Evolutionary conservation across 306 rosid genomes (phyloP), one percentile per base, ranked within the genome.

Genomic region (Fragaria iinumae): DNA sequence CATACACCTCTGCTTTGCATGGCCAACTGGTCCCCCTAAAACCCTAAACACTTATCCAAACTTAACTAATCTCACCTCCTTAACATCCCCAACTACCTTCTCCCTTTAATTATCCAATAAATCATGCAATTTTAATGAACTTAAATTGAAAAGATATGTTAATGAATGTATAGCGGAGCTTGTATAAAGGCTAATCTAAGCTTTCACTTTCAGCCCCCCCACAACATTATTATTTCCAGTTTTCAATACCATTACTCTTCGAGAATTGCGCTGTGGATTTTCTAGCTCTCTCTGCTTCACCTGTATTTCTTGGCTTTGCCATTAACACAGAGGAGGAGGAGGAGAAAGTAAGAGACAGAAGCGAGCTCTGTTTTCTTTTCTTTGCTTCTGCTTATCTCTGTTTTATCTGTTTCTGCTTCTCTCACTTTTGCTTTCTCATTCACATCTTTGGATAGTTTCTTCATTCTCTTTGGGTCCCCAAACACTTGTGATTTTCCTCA

Each of bases 241-340:
- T 83, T 89, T 77, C 91, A 83, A 82, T 84, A 72, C 88, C 83
- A 85, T 86, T 87, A 77, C 52, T 84, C 88, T 87, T 92, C 64
- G 97, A 91, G 80, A 86, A 80, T 83, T 75, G 93, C 44, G 99
- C 89, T 84, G 38, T 81, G 23, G 65, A 50, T 77, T 71, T 52
- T 80, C 70, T 62, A 27, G n/a, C 65, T 67, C 49, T 67, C 49
- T 38, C 29, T 59, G 17, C 47, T 17, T 34, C 41, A 11, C n/a
- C 29, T 80, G 77, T 36, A 68, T 74, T 81, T 90, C 91, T 88
- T 79, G 67, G 87, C 85, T 82, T 82, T 87, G 82, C 91, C 87
- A 82, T 85, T 80, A 83, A 87, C 89, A 75, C 77, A 45, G 69
- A 67, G 77, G 50, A 81, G 34, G 32, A 29, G 32, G 32, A 57